Percentiles rank a stretch among this genome's conserved stretches.
Conservation (phyloP, 352 stramenopile genomes). For the Chrysophaeum taylorii region DNA sequence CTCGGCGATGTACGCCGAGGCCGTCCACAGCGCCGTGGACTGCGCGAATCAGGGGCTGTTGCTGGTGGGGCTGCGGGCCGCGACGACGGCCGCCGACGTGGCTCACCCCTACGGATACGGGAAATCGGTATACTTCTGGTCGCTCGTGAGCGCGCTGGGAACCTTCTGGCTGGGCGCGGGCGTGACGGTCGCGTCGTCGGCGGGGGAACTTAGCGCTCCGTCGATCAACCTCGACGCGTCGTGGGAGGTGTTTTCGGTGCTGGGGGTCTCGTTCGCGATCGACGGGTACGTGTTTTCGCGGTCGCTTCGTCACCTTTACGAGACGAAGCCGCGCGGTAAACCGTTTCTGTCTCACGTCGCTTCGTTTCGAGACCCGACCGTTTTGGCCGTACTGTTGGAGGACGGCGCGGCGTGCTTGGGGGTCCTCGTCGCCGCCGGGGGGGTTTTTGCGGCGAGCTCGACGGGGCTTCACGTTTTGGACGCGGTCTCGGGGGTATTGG, state of each 20-base stretch:
- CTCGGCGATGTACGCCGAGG: constrained; percentile 90
- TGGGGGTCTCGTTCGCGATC: constrained; percentile 81
- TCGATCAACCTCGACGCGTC: constrained; percentile 47
- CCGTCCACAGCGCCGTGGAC: constrained; percentile 92
- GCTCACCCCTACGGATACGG: constrained; percentile 93
- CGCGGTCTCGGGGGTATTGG: constrained; percentile 83
- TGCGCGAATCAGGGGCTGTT: constrained; percentile 88
- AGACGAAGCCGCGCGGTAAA: constrained; percentile 54
- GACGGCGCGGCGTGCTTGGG: constrained; percentile 89
- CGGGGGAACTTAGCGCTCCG: constrained; percentile 48
- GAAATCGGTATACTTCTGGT: constrained; percentile 95
- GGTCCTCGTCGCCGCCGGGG: constrained; percentile 83
- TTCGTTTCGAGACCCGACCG: constrained; percentile 80
- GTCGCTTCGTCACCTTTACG: constrained; percentile 66
- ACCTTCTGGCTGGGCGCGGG: constrained; percentile 94
- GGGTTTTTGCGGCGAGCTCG: constrained; percentile 77
- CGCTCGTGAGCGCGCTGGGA: constrained; percentile 89
- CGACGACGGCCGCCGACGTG: constrained; percentile 69
- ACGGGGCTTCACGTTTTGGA: constrained; percentile 86
- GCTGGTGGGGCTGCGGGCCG: constrained; percentile 49
- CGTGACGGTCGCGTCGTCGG: constrained; percentile 80
- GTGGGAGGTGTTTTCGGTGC: constrained; percentile 86
- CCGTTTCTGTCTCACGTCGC: constrained; percentile 38
- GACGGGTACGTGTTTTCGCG: constrained; percentile 88
- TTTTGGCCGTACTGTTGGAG: constrained; percentile 90